phyloP scores from a whole-genome alignment of 257 asterid species.

The Apocynum venetum region DNA sequence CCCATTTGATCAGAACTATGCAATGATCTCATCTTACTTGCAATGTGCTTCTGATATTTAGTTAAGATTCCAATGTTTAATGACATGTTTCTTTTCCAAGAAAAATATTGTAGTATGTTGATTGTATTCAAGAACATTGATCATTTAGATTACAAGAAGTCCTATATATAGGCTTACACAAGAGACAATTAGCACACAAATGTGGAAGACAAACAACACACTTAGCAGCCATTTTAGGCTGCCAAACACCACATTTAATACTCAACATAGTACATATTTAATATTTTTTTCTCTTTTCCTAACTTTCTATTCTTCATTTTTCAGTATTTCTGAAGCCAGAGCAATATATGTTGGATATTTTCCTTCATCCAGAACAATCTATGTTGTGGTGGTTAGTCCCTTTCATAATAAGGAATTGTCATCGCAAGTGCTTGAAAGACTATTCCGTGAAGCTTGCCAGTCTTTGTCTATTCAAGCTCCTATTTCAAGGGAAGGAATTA shows the following conservation, averaged over 20 bases:
- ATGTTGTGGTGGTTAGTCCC: slow-evolving; percentile 83
- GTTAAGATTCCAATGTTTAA: not conserved
- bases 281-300: not conserved
- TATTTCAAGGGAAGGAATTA: slow-evolving; percentile 43
- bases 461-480: slow-evolving; percentile 48
- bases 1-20: no score
- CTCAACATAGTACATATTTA: not conserved
- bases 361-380: slow-evolving; percentile 67
- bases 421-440: slow-evolving; percentile 80
- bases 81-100: not conserved
- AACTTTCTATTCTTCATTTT: slow-evolving; percentile 15
- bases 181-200: no score
- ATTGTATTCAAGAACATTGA: no score
- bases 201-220: no score
- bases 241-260: no score
- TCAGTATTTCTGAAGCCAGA: slow-evolving; percentile 83
- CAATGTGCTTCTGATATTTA: not conserved
- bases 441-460: slow-evolving; percentile 80
- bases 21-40: not conserved
- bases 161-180: no score
- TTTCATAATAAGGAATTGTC: slow-evolving; percentile 87
- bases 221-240: no score
- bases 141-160: no score
- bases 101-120: not conserved
- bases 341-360: slow-evolving; percentile 82